Evolutionary conservation across 257 asterid genomes (phyloP).

Genomic region (Solanum ossicruentum): DNA sequence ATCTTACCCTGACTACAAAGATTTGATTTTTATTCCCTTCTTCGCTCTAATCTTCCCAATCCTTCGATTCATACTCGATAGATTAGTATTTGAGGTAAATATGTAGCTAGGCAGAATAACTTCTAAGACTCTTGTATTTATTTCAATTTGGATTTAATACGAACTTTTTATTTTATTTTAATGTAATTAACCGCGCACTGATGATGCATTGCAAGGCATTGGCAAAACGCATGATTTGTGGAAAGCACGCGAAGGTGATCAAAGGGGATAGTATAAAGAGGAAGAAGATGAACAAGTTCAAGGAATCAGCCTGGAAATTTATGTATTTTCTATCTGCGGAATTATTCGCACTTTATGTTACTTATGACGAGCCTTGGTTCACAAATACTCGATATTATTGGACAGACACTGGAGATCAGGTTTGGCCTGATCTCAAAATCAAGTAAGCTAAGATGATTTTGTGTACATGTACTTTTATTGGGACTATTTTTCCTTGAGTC

Average conservation of each 20-base stretch:
- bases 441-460: background rate
- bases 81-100: conserved; percentile 12
- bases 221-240: conserved; percentile 3
- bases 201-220: conserved; percentile 5
- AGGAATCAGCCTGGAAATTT: conserved; percentile 26
- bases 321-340: conserved; percentile 18
- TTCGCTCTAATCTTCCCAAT: conserved; percentile 3
- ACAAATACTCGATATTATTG: conserved; percentile 17
- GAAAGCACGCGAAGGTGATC: background rate
- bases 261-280: background rate
- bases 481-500: background rate
- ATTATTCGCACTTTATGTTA: conserved; percentile 9
- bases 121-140: background rate
- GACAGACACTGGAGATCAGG: conserved; percentile 22
- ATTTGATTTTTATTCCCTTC: conserved; percentile 2
- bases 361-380: conserved; percentile 25
- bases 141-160: background rate
- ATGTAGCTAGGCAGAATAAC: too few species aligned
- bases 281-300: conserved; percentile 16
- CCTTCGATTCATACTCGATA: conserved; percentile 8
- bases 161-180: background rate
- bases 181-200: background rate
- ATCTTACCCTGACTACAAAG: conserved; percentile 7
- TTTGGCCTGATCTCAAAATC: conserved; percentile 14
- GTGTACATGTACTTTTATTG: background rate